Evolutionary conservation across 805 yeast genomes (phyloP), one percentile per base, ranked within the genome.

Genomic region (Candida wancherniae): DNA sequence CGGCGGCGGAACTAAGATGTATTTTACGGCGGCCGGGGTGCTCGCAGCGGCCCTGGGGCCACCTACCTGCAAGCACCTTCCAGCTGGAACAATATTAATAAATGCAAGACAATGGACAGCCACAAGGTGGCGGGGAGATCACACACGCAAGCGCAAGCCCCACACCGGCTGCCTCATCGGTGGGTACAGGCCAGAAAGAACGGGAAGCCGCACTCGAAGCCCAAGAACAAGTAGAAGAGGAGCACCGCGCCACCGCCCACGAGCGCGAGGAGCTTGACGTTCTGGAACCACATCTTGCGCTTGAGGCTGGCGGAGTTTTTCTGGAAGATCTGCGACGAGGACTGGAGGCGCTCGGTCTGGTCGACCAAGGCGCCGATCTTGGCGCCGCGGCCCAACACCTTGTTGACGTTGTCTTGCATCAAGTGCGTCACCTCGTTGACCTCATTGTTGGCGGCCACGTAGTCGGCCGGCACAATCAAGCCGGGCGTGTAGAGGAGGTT

Each of bases 381-480:
- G 47, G 85, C 95, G 13, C 94, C 94, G 30, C 95, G 71, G 43
- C 75, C 77, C 44, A 85, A 61, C 15, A 86, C 69, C 50, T 75
- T 69, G 45, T 78, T 85, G 32, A 82, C 77, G 47, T 82, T 83
- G 38, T 79, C 83, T 37, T 77, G 70, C 87, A 82, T 80, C 39
- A 82, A 55, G 31, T 71, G 71, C 42, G 80, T 63, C 15, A 82
- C 83, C 48, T 78, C 78, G 33, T 73, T 75, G 13, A 81, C 68
- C 37, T 82, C 87, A 35, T 63, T 69, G 28, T 62, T 67, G 4
- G 70, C 72, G 6, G 63, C 28, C 35, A 66, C 43, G 36, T 58
- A 40, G 52, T 61, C 61, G 37, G 63, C 51, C 5, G 68, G 64
- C 14, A 50, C 53, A 24, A 63, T 59, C 9, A 51, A 45, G 6